These are phyloP conservation scores for Cytospora piceicola DNA, from an alignment of 2,329 filamentous ascomycete genomes.

Conservation along the genomic window DNA sequence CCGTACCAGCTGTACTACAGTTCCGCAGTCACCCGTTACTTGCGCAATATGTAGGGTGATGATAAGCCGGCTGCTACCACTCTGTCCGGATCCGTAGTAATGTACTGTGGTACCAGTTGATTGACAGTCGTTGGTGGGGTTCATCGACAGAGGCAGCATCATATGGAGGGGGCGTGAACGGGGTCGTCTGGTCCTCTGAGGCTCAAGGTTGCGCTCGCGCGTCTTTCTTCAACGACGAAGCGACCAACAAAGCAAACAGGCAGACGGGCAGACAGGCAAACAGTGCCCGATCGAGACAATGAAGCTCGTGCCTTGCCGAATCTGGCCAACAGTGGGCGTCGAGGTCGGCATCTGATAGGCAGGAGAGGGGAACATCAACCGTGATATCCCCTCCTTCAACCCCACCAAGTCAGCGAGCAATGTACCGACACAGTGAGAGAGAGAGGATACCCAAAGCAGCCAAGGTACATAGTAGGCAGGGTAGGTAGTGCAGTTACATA, in stretches of 20 bases:
- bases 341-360: background rate
- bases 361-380: background rate
- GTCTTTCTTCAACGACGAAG: slow-evolving; percentile 2
- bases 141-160: slow-evolving; percentile 2
- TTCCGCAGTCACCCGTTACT: background rate
- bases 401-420: background rate
- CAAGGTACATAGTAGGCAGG: no score
- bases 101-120: no score
- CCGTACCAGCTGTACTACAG: background rate
- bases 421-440: slow-evolving; percentile 25
- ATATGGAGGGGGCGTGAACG: background rate
- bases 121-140: slow-evolving; percentile 1
- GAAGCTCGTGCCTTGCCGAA: slow-evolving; percentile 1
- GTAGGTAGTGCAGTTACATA: no score
- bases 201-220: slow-evolving; percentile 2
- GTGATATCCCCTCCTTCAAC: background rate
- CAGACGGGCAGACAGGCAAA: background rate
- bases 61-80: background rate
- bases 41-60: background rate
- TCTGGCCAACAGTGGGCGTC: background rate
- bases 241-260: background rate
- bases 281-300: background rate
- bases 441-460: no score
- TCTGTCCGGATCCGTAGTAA: no score
- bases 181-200: background rate